A percentile compares a stretch with the other conserved stretches of the same genome.
These are phyloP conservation scores for Rachicladosporium sp. DNA, from an alignment of 2,329 filamentous ascomycete species.

Conservation along the genomic window DNA sequence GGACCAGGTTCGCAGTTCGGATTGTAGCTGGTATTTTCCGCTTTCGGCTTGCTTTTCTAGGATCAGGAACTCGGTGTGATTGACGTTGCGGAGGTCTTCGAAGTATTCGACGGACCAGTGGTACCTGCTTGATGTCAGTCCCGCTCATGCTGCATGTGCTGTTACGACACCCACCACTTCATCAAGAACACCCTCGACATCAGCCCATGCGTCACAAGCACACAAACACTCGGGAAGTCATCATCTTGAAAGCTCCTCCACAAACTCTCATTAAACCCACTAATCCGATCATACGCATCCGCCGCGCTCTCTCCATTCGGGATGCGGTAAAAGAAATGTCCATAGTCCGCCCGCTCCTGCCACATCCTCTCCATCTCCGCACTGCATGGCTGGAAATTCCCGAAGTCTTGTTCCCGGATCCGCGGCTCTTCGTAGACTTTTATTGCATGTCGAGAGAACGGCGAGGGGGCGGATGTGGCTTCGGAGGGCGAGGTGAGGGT, in stretches of 20 bases:
- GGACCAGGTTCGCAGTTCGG: conserved; percentile 87
- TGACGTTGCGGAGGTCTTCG: conserved; percentile 90
- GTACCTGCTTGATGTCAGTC: conserved; percentile 36
- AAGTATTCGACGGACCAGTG: conserved; percentile 98
- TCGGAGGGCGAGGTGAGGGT: conserved; percentile 61
- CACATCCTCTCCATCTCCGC: conserved; percentile 98
- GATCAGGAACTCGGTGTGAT: conserved; percentile 95
- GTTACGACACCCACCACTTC: conserved; percentile 57
- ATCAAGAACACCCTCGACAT: conserved; percentile 97
- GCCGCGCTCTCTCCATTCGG: conserved; percentile 92
- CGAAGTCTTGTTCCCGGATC: conserved; percentile 95
- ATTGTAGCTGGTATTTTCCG: conserved; percentile 80
- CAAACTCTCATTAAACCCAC: conserved; percentile 91
- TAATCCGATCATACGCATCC: conserved; percentile 90
- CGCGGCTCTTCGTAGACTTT: conserved; percentile 95
- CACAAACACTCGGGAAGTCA: conserved; percentile 87
- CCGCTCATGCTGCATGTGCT: no score
- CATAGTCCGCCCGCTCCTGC: conserved; percentile 94
- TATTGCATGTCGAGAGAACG: conserved; percentile 73
- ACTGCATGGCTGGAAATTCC: conserved; percentile 94
- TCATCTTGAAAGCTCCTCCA: conserved; percentile 91
- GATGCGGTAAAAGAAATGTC: conserved; percentile 99
- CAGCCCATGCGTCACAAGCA: conserved; percentile 88
- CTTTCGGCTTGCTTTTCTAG: conserved; percentile 76
- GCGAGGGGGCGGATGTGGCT: conserved; percentile 38